Percentiles rank a stretch among this genome's conserved stretches.
Conservation (phyloP, 495 filamentous ascomycete genomes). For the Haplographium delicatum region DNA sequence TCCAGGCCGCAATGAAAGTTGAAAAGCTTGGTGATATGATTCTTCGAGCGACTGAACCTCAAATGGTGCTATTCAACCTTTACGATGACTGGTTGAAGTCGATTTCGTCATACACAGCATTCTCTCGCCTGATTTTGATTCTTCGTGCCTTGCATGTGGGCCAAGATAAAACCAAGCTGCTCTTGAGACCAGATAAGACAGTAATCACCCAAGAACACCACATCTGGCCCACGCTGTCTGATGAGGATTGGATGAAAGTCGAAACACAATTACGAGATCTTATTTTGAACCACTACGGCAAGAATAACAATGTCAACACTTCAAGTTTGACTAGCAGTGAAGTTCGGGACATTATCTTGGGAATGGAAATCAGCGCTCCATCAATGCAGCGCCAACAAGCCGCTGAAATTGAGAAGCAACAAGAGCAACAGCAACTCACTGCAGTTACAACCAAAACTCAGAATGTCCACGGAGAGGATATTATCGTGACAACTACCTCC, state of each 20-base stretch:
- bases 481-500: constrained; percentile 96
- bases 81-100: constrained; percentile 99
- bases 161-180: constrained; percentile 95
- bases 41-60: constrained; percentile 90
- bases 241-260: constrained; percentile 99
- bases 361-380: constrained; percentile 99
- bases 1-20: constrained; percentile 99
- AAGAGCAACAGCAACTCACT: constrained; percentile 93
- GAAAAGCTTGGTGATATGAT: constrained; percentile 99
- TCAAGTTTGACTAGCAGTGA: constrained; percentile 94
- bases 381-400: constrained; percentile 99
- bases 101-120: constrained; percentile 97
- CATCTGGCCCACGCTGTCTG: constrained; percentile 92
- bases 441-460: constrained; percentile 98
- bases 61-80: constrained; percentile 99
- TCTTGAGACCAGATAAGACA: constrained; percentile 95
- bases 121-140: constrained; percentile 93
- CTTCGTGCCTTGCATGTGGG: constrained; percentile 96
- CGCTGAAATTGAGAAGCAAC: constrained; percentile 98
- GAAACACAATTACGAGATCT: constrained; percentile 94
- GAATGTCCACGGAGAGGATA: constrained; percentile 96
- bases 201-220: constrained; percentile 99
- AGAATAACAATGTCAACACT: constrained; percentile 99
- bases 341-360: constrained; percentile 96
- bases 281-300: constrained; percentile 97